phyloP scores from a whole-genome alignment of 2,329 filamentous ascomycete genomes.

The Paracoccidioides brasiliensis region DNA sequence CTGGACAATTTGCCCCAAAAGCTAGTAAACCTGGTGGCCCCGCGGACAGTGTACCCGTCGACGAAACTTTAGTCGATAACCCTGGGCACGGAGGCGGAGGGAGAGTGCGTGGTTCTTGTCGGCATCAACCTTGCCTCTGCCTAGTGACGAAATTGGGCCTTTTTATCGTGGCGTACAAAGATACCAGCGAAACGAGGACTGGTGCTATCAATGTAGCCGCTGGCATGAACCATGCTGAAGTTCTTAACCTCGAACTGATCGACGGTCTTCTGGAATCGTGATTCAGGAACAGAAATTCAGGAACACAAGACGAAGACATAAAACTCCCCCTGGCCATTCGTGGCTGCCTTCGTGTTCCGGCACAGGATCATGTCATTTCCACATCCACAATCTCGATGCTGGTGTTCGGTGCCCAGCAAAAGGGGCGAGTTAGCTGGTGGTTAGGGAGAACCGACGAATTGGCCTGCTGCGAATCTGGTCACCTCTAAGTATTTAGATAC shows the following conservation, averaged over 20 bases:
- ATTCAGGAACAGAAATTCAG: too few species aligned
- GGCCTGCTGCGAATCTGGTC: too few species aligned
- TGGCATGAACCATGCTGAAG: neutral
- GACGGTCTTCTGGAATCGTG: constrained; percentile 5
- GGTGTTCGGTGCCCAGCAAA: neutral
- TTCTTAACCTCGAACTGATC: neutral
- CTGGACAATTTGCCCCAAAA: constrained; percentile 7
- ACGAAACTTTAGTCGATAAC: constrained; percentile 7
- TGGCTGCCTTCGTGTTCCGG: neutral
- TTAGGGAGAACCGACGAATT: too few species aligned
- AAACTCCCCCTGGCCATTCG: neutral
- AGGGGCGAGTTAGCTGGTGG: neutral
- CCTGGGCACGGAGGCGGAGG: constrained; percentile 1
- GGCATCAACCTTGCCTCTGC: neutral
- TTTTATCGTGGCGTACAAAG: neutral
- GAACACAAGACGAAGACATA: too few species aligned
- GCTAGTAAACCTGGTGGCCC: neutral
- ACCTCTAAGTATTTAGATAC: too few species aligned
- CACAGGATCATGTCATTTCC: neutral
- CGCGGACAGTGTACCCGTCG: constrained; percentile 8
- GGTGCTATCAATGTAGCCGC: neutral
- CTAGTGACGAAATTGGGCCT: neutral
- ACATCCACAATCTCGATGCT: neutral
- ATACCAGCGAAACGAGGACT: constrained; percentile 1
- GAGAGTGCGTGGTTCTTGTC: neutral